phyloP scores from a whole-genome alignment of 805 yeast species.

The Alloascoidea hylecoeti region DNA sequence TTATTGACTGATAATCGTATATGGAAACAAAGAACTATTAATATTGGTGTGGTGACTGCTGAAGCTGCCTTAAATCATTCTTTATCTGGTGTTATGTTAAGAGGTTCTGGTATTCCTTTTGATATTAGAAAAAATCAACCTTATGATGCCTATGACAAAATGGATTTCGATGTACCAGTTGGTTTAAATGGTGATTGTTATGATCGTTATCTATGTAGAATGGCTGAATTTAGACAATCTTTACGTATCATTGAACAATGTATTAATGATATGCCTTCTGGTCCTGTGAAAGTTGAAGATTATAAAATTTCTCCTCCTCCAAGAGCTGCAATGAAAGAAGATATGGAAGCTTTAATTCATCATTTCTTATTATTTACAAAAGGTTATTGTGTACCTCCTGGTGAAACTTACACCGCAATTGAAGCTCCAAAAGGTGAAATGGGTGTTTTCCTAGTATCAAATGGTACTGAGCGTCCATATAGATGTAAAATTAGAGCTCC shows the following conservation, averaged over 20 bases:
- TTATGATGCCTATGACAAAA: constrained; percentile 77
- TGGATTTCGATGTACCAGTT: constrained; percentile 79
- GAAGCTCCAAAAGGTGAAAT: constrained; percentile 95
- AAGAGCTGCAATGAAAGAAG: constrained; percentile 71
- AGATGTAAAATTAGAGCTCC: constrained; percentile 92
- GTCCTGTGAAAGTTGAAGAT: constrained; percentile 85
- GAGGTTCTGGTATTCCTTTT: constrained; percentile 83
- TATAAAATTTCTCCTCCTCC: constrained; percentile 78
- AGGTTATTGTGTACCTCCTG: constrained; percentile 81
- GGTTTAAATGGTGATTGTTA: constrained; percentile 85
- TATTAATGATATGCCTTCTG: constrained; percentile 83
- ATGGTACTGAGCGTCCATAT: constrained; percentile 84
- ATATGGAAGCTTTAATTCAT: constrained; percentile 86
- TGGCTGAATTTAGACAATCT: constrained; percentile 88
- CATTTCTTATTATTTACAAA: constrained; percentile 80
- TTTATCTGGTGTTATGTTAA: constrained; percentile 76
- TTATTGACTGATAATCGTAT: constrained; percentile 81
- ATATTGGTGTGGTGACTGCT: constrained; percentile 69
- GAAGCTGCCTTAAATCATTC: constrained; percentile 79
- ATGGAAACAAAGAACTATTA: constrained; percentile 80
- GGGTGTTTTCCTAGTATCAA: constrained; percentile 83
- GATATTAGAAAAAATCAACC: constrained; percentile 81
- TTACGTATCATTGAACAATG: constrained; percentile 83
- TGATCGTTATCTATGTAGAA: constrained; percentile 77
- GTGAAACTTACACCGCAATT: constrained; percentile 83